Evolutionary conservation across 345 rosid species (phyloP).

Genomic region (Gossypium sturtianum): DNA sequence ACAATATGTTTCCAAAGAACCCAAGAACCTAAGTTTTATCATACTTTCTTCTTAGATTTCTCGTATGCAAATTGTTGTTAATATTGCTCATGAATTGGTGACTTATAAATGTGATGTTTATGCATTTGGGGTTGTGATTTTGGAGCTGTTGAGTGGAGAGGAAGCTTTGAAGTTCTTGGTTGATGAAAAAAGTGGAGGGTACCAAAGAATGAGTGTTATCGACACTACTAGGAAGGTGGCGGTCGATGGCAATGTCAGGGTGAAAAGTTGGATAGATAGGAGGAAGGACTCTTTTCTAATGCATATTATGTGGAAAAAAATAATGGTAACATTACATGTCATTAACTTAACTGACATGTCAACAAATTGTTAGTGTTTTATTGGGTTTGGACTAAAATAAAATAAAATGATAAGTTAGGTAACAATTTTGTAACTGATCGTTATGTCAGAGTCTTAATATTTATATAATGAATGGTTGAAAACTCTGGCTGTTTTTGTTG

Average conservation of each 20-base stretch:
- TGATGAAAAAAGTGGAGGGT: slow-evolving; percentile 29
- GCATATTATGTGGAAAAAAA: too few species aligned
- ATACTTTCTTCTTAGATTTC: slow-evolving; percentile 29
- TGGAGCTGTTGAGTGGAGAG: slow-evolving; percentile 12
- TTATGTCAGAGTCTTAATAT: too few species aligned
- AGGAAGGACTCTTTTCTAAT: slow-evolving; percentile 54
- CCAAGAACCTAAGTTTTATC: slow-evolving; percentile 21
- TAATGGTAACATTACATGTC: too few species aligned
- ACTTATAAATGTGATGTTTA: slow-evolving; percentile 15
- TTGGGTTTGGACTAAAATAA: too few species aligned
- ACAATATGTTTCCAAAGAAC: slow-evolving; percentile 3
- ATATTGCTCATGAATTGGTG: slow-evolving; percentile 41
- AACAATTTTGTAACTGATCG: too few species aligned
- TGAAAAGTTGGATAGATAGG: slow-evolving; percentile 55
- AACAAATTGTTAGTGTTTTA: too few species aligned
- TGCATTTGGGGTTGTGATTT: slow-evolving; percentile 15
- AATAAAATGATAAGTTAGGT: too few species aligned
- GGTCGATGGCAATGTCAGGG: slow-evolving; percentile 19
- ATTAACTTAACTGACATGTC: too few species aligned
- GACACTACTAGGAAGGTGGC: slow-evolving; percentile 35
- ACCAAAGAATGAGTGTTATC: slow-evolving; percentile 30
- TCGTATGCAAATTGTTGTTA: slow-evolving; percentile 27
- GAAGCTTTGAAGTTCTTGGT: slow-evolving; percentile 20
- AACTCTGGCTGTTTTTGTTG: too few species aligned
- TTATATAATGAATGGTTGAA: too few species aligned